Evolutionary conservation across 805 yeast genomes (phyloP).

Genomic region (Teunomyces aglyptinius): DNA sequence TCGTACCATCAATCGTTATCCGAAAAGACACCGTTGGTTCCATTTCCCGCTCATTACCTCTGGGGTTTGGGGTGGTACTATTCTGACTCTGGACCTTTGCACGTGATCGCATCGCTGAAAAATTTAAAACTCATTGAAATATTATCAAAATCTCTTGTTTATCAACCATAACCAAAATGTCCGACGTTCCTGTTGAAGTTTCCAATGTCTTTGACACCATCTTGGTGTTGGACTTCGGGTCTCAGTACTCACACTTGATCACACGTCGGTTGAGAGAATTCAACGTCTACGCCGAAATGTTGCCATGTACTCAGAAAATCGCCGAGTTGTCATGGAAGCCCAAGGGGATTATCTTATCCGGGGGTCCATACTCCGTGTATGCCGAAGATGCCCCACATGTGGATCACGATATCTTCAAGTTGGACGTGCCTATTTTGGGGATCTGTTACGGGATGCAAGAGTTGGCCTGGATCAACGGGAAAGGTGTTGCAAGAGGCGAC

Average conservation of each 20-base stretch:
- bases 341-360: slow-evolving; percentile 92
- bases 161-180: not conserved
- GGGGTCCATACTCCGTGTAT: slow-evolving; percentile 97
- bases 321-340: slow-evolving; percentile 91
- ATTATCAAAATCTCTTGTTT: no score
- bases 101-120: not conserved
- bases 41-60: no score
- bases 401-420: slow-evolving; percentile 87
- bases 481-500: slow-evolving; percentile 91
- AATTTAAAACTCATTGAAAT: not conserved
- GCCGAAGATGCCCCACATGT: slow-evolving; percentile 96
- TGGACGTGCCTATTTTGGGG: slow-evolving; percentile 92
- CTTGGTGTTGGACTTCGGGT: slow-evolving; percentile 95
- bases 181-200: slow-evolving; percentile 57
- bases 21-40: no score
- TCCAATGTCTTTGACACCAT: slow-evolving; percentile 93
- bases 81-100: no score
- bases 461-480: slow-evolving; percentile 95
- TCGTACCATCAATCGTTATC: no score
- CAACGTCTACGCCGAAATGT: slow-evolving; percentile 98
- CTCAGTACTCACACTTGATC: slow-evolving; percentile 95
- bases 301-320: slow-evolving; percentile 98
- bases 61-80: no score
- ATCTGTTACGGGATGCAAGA: slow-evolving; percentile 99
- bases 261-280: slow-evolving; percentile 97